Percentiles rank a stretch among this genome's conserved stretches.
Evolutionary conservation across 495 filamentous ascomycete genomes (phyloP).

Genomic region (Lophium mytilinum): DNA sequence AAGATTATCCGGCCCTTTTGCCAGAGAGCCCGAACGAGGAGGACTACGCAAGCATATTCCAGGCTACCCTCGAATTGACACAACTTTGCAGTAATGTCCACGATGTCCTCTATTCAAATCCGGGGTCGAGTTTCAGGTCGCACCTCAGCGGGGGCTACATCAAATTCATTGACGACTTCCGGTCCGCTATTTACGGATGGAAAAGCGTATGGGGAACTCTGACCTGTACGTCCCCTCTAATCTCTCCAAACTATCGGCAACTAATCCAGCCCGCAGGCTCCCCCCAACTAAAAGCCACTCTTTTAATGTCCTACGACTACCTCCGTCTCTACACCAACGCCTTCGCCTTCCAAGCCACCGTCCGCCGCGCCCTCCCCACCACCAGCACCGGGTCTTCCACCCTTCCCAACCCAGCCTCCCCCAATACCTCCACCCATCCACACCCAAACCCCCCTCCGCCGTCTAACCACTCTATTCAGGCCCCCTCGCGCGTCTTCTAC

Average conservation of each 20-base stretch:
- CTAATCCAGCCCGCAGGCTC: constrained; percentile 38
- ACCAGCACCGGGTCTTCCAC: constrained; percentile 12
- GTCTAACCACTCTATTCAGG: constrained; percentile 7
- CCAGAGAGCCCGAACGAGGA: constrained; percentile 46
- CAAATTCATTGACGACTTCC: constrained; percentile 60
- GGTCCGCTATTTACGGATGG: constrained; percentile 53
- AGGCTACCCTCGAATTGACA: constrained; percentile 55
- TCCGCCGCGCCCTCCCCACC: constrained; percentile 48
- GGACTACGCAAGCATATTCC: constrained; percentile 55
- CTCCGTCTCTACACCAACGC: constrained; percentile 57
- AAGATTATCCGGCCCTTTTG: constrained; percentile 54
- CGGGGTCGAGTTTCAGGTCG: constrained; percentile 54
- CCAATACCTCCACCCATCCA: background rate
- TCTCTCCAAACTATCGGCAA: background rate
- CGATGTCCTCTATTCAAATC: constrained; percentile 57
- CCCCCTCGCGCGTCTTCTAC: constrained; percentile 29
- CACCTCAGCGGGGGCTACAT: constrained; percentile 59
- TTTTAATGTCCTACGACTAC: constrained; percentile 57
- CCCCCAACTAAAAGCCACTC: constrained; percentile 46
- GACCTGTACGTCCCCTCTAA: constrained; percentile 20
- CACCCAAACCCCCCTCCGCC: background rate
- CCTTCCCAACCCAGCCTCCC: constrained; percentile 2
- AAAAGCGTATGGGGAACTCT: constrained; percentile 55
- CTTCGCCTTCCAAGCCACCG: constrained; percentile 59
- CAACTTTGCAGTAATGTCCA: constrained; percentile 62